Base-by-base conservation (phyloP, 495 filamentous ascomycete genomes). In the Xylaria sp. region DNA sequence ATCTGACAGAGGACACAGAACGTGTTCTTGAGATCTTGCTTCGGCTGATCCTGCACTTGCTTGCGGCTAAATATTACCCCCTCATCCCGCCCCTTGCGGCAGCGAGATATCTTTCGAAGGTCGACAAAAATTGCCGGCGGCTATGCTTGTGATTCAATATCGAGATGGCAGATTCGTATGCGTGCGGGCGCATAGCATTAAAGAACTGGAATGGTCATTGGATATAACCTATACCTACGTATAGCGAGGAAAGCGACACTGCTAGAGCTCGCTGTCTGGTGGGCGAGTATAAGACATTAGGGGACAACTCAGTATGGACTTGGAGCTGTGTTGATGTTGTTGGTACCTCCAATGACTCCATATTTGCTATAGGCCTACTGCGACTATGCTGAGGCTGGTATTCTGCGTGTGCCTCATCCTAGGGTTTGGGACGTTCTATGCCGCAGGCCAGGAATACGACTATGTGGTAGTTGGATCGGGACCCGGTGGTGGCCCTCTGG, bases 401-500 rank as follows among this genome's bases (percentile, higher is more conserved):
- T 33, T 31, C 50, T 75, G 9, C 43, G 46, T 17, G 33, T 55
- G 17, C 14, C 35, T 74, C 5, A 33, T 61, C 41, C 19, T 74
- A 14, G 61, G 21, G 9, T 37, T 64, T 19, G 31, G 53, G 57
- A 52, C 58, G 33, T 66, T 67, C 35, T 67, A 73, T 59, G 76
- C 61, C 0, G 61, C 61, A 12, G 43, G 61, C 37, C 76, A 78
- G 40, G 61, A 78, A 62, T 89, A 86, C 74, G 88, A 90, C 46
- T 90, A 89, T 73, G 80, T 91, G 43, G 81, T 91, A 24, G 85
- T 90, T 7, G 89, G 89, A 37, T 85, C 83, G 31, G 89, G 88
- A 17, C 84, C 88, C 6, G 88, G 89, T 6, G 88, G 89, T 31
- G 86, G 85, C 19, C 87, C 87, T 15, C 69, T 91, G 0, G 89